Conservation (phyloP, 441 rosid species). For the Pelargonium myrrhifolium region DNA sequence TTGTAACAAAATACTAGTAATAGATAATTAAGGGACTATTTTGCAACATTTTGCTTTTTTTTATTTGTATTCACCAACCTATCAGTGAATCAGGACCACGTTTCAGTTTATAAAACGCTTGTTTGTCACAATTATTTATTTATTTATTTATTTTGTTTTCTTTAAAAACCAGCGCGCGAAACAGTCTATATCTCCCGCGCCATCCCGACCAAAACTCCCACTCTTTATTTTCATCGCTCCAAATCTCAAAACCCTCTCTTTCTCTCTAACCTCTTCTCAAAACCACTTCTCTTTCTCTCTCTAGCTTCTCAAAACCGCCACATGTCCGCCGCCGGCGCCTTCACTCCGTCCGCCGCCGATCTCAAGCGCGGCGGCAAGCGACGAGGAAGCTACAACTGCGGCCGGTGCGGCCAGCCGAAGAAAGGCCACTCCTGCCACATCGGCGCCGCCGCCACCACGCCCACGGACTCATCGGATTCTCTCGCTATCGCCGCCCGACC, state of each 20-base stretch:
- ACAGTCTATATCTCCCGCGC: neutral
- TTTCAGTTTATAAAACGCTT: no score
- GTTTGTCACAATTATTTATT: no score
- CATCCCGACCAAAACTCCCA: neutral
- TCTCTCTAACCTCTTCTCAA: neutral
- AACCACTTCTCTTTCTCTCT: neutral
- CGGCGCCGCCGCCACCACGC: conserved; percentile 21
- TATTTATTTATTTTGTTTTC: no score
- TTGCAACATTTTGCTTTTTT: no score
- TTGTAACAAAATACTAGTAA: no score
- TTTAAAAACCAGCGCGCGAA: neutral
- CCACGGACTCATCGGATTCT: conserved; percentile 21
- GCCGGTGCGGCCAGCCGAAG: conserved; percentile 92
- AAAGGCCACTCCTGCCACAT: conserved; percentile 69
- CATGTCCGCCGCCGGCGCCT: conserved; percentile 29
- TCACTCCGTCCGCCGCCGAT: conserved; percentile 26
- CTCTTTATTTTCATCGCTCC: neutral
- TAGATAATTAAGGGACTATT: no score
- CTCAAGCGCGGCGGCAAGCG: conserved; percentile 34
- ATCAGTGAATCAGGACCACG: no score
- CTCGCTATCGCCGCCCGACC: conserved; percentile 20
- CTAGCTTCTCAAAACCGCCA: neutral
- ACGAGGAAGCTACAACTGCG: conserved; percentile 87
- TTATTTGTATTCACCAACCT: no score
- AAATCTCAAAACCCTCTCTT: neutral